These are phyloP conservation scores for Populus ilicifolia DNA, from an alignment of 345 rosid genomes.

Conservation along the genomic window DNA sequence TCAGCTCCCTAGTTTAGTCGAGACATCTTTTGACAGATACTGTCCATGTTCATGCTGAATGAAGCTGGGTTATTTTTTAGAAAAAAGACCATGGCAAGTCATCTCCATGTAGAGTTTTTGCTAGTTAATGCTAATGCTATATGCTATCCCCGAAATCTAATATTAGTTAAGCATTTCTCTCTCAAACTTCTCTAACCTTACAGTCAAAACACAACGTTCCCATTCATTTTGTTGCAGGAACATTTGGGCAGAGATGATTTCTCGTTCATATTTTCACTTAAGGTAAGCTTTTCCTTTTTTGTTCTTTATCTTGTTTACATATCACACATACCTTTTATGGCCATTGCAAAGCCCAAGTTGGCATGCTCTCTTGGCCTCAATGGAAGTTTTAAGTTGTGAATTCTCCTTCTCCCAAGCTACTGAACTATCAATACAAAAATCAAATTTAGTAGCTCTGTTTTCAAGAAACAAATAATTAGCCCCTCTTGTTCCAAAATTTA, in stretches of 20 bases:
- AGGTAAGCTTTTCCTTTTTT: conserved; percentile 45
- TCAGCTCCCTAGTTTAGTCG: not conserved
- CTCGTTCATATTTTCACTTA: conserved; percentile 79
- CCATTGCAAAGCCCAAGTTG: too few species aligned
- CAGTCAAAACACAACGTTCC: conserved; percentile 9
- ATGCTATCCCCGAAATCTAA: not conserved
- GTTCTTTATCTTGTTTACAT: not conserved
- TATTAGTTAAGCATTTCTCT: not conserved
- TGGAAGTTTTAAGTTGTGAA: not conserved
- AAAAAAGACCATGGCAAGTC: not conserved
- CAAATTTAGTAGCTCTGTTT: too few species aligned
- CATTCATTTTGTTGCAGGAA: conserved; percentile 46
- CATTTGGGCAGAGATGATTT: conserved; percentile 86
- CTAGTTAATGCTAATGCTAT: not conserved
- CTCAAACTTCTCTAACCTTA: not conserved
- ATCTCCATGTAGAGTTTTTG: not conserved
- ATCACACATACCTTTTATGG: not conserved
- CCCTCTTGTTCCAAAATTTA: not conserved
- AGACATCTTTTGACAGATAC: not conserved
- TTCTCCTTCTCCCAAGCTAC: not conserved
- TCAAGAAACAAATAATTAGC: not conserved
- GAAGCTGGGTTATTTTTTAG: not conserved
- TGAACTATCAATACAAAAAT: not conserved
- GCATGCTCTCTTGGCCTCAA: not conserved
- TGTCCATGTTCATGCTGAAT: not conserved